Base-by-base conservation (phyloP, 169 alveolate genomes). In the Plasmodium malariae region DNA sequence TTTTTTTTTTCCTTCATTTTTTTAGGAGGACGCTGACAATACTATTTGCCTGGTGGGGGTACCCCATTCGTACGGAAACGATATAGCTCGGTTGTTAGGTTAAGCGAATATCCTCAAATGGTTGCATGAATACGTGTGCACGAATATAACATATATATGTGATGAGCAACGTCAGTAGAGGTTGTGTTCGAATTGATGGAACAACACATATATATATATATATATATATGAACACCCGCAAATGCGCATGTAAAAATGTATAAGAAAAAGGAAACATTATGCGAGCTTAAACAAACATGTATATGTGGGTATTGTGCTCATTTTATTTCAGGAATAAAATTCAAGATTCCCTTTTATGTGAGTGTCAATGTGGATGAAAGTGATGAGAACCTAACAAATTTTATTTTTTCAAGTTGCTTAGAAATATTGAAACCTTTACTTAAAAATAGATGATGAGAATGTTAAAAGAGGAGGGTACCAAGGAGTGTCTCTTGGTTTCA, bases 51-150 rank as follows among this genome's bases (percentile, higher is more conserved):
- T 83, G 19, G 74, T 68, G 12, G 91, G 91, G 2, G 86, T 67
- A 19, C 74, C 74, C n/a, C 59, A 83, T 40, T 83, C 91, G 9
- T 70, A 68, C 59, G 91, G 91, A 32, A 83, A 83, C 59, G 91
- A 69, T 34, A 49, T 83, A 1, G 91, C 91, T 3, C n/a, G 85
- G 3, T 43, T 83, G 45, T 59, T 83, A 69, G 86, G 91, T 83
- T 32, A 6, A 2, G 30, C 5, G 6, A 28, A 72, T 14, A 36
- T 40, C 3, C 11, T 14, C 21, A 28, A 17, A 69, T 40, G 4
- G 3, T 17, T 2, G 11, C 12, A 6, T 17, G 40, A 0, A 69
- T 0, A 69, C 19, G 17, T 49, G 17, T 7, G 0, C 19, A 12
- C 19, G 0, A 7, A 11, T 49, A 49, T 49, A 21, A n/a, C n/a